Evolutionary conservation across 305 asterid genomes (phyloP).

Genomic region (Fraxinus velutina): DNA sequence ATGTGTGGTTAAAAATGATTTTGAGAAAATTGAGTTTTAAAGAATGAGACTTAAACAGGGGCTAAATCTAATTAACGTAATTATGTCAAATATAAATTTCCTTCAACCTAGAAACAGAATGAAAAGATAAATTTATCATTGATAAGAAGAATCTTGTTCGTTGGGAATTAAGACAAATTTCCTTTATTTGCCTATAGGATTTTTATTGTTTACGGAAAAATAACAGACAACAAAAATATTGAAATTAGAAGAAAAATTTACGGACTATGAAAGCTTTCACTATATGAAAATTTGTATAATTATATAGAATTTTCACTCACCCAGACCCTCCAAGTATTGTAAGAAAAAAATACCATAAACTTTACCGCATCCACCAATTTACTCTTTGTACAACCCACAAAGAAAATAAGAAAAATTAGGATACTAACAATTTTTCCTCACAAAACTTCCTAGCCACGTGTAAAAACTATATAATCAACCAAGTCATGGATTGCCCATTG

Average conservation of each 20-base stretch:
- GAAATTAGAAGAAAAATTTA: not conserved
- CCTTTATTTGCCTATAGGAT: not conserved
- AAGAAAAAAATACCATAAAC: not conserved
- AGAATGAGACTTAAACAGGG: not conserved
- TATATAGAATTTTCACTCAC: not conserved
- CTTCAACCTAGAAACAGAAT: not conserved
- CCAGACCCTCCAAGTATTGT: not conserved
- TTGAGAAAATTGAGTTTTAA: not conserved
- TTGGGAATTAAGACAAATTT: not conserved
- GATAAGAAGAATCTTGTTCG: not conserved
- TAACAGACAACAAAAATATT: not conserved
- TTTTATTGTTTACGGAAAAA: not conserved
- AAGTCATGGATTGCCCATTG: not conserved
- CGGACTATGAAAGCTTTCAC: not conserved
- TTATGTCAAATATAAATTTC: not conserved
- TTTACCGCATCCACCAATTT: not conserved
- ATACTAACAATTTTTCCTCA: not conserved
- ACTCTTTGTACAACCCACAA: not conserved
- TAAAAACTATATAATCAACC: not conserved
- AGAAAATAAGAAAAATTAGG: not conserved
- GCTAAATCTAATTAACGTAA: not conserved
- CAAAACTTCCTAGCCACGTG: not conserved
- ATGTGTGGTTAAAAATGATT: not conserved
- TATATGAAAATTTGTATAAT: not conserved
- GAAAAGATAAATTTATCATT: not conserved